A percentile compares a stretch with the other conserved stretches of the same genome.
phyloP scores from a whole-genome alignment of 768 basidiomycete species.

The Mycena galericulata region DNA sequence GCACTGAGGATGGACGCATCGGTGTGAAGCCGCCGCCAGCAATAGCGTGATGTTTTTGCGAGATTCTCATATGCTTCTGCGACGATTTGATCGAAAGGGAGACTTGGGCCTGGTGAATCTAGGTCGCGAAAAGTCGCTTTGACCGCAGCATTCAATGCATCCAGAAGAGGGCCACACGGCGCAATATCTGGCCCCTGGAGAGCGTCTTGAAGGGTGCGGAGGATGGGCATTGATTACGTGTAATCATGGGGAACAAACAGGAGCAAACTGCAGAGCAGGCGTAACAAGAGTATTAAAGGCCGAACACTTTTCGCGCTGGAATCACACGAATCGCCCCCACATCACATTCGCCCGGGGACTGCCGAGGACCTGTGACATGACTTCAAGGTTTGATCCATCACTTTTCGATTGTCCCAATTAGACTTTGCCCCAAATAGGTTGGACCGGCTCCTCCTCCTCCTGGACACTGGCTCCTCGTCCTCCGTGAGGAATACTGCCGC shows the following conservation, averaged over 20 bases:
- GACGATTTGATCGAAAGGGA: conserved; percentile 57
- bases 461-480: conserved; percentile 93
- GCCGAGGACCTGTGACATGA: conserved; percentile 18
- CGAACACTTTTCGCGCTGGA: too few species aligned
- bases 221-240: neutral
- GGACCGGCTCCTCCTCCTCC: conserved; percentile 95
- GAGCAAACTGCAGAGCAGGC: too few species aligned
- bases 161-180: neutral
- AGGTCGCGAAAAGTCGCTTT: neutral
- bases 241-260: too few species aligned
- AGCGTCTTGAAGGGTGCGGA: neutral
- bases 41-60: conserved; percentile 50
- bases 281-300: too few species aligned
- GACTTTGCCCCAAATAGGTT: conserved; percentile 63
- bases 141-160: neutral
- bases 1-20: conserved; percentile 75
- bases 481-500: conserved; percentile 96
- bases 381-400: conserved; percentile 4
- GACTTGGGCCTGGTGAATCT: neutral
- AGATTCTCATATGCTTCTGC: conserved; percentile 62
- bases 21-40: conserved; percentile 81
- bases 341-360: too few species aligned
- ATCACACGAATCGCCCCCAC: too few species aligned
- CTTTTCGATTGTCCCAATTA: neutral
- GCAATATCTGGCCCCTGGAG: neutral